Percentiles rank a stretch among this genome's conserved stretches.
These are phyloP conservation scores for Aspergillus tamarii DNA, from an alignment of 2,329 filamentous ascomycete genomes.

Conservation along the genomic window DNA sequence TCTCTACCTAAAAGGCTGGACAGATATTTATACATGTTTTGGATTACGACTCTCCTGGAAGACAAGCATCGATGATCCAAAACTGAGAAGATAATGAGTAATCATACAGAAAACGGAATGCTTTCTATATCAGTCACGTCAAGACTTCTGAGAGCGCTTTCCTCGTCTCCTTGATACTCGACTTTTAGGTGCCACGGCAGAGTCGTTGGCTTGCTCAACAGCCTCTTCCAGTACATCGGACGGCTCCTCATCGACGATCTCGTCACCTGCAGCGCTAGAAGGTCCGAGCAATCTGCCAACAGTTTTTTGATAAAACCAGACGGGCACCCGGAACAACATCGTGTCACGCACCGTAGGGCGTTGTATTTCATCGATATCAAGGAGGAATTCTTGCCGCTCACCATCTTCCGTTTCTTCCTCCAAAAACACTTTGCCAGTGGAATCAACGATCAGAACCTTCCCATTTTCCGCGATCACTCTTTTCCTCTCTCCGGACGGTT, in stretches of 20 bases:
- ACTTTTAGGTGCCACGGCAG: constrained; percentile 28
- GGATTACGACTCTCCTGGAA: neutral
- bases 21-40: neutral
- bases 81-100: neutral
- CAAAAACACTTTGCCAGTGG: constrained; percentile 88
- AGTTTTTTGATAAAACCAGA: constrained; percentile 66
- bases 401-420: constrained; percentile 90
- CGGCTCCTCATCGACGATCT: constrained; percentile 23
- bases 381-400: constrained; percentile 76
- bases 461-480: constrained; percentile 91
- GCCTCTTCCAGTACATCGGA: constrained; percentile 24
- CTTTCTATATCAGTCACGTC: constrained; percentile 3
- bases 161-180: constrained; percentile 29
- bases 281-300: constrained; percentile 33
- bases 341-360: constrained; percentile 80
- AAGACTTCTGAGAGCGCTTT: constrained; percentile 36
- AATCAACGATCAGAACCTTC: constrained; percentile 91
- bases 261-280: constrained; percentile 10
- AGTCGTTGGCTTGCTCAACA: constrained; percentile 28
- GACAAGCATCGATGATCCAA: neutral
- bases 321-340: constrained; percentile 75
- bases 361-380: constrained; percentile 85
- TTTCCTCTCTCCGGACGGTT: constrained; percentile 77
- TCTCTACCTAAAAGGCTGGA: neutral
- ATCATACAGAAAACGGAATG: neutral